A percentile compares a stretch with the other conserved stretches of the same genome.
Conservation (phyloP, 2,329 filamentous ascomycete species). For the Diplodia sapinea region DNA sequence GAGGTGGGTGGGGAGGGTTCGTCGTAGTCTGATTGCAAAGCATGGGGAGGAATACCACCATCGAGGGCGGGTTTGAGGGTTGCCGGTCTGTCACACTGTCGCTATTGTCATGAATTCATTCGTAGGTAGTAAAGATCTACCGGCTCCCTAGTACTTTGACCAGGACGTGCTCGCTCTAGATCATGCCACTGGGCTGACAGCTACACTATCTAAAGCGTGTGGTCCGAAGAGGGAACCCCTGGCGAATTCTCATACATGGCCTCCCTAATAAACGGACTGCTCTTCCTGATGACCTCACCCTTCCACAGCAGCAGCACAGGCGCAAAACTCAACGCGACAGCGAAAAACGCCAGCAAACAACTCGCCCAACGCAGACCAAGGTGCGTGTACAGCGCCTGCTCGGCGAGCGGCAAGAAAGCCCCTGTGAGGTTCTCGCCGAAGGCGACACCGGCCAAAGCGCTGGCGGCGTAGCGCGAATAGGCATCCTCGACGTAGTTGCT, state of each 20-base stretch:
- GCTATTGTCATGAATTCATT: no score
- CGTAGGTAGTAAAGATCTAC: no score
- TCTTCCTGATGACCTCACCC: conserved; percentile 49
- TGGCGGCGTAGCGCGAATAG: conserved; percentile 58
- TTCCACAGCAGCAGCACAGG: conserved; percentile 53
- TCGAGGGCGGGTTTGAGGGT: no score
- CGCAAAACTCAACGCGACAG: conserved; percentile 51
- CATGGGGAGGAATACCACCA: no score
- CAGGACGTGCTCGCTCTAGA: no score
- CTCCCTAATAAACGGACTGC: conserved; percentile 48
- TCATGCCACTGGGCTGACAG: no score
- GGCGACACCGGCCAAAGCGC: conserved; percentile 56
- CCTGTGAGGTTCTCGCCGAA: conserved; percentile 58
- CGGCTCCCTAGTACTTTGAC: no score
- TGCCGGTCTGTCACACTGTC: no score
- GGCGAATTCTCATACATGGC: conserved; percentile 16
- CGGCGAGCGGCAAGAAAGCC: conserved; percentile 56
- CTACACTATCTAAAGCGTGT: no score
- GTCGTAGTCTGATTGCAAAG: no score
- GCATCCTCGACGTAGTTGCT: conserved; percentile 58
- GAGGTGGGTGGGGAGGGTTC: no score
- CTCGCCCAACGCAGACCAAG: conserved; percentile 59
- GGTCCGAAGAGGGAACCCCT: neutral
- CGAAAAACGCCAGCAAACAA: conserved; percentile 53
- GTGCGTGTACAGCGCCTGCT: conserved; percentile 54